Evolutionary conservation across 441 rosid genomes (phyloP).

Genomic region (Populus tomentosa): DNA sequence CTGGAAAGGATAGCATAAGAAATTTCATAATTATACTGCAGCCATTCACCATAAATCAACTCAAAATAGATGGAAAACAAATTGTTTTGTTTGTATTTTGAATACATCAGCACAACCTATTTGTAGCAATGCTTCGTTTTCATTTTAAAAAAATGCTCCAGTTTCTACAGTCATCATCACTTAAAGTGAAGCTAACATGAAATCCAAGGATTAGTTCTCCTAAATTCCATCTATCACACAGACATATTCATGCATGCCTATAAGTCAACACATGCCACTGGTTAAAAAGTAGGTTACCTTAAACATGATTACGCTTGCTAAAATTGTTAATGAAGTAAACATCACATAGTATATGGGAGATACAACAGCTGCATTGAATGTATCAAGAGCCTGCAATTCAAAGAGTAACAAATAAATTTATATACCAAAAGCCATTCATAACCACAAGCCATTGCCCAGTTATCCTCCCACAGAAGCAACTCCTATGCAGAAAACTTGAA

Average conservation of each 20-base stretch:
- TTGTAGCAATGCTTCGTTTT: not conserved
- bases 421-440: not conserved
- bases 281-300: conserved; percentile 40
- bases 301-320: conserved; percentile 94
- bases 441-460: not conserved
- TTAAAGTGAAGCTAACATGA: not conserved
- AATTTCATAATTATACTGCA: not conserved
- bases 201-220: not conserved
- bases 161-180: not conserved
- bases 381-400: conserved; percentile 71
- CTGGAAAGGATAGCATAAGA: not conserved
- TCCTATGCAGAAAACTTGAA: not conserved
- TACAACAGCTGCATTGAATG: conserved; percentile 82
- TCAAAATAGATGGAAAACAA: not conserved
- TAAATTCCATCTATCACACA: not conserved
- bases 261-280: not conserved
- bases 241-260: not conserved
- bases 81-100: not conserved
- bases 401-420: not conserved
- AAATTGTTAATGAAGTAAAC: conserved; percentile 78
- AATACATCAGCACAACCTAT: not conserved
- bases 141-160: not conserved
- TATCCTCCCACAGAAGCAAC: not conserved
- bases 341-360: conserved; percentile 85
- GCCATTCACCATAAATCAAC: not conserved